Base-by-base conservation (phyloP, 179 eudicot species). In the Camellia oleifera region DNA sequence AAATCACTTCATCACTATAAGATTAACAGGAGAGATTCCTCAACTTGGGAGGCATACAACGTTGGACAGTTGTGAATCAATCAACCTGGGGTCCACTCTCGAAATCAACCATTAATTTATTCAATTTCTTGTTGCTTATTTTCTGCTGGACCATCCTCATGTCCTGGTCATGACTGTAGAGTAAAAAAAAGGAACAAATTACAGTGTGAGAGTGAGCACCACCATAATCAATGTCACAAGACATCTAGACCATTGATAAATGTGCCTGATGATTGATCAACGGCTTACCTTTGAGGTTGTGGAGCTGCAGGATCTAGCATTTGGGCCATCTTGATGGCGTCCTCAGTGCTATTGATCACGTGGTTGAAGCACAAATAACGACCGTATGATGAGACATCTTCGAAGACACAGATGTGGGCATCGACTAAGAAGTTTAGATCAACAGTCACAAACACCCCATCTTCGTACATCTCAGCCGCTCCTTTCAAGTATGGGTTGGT, bases 381-480 rank as follows among this genome's bases (percentile, higher is more conserved):
- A 13, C 94, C 94, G 75, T 88, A 89, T 9, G 91, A 74, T 6
- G 92, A 88, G 61, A 88, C 78, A 15, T 91, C 92, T 82, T 89
- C 91, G 40, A 82, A 89, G 10, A 88, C 86, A 23, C 77, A 88
- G 15, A 89, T 48, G 53, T 86, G 90, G 3, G 94, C 87, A 45
- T 88, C 89, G 5, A 88, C 89, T 76, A 88, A 75, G 78, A 84
- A 88, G 2, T 82, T 69, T 23, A 90, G 78, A 88, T 88, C 90
- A 1, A 85, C 92, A 23, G 91, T 84, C 42, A 87, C 92, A 0
- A 91, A 63, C 5, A 89, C 90, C 4, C 94, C 94, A 53, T 89
- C 91, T 80, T 89, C 84, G 66, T 91, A 89, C 94, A 91, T 91
- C 84, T 91, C 94, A 66, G 92, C 94, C 60, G 94, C 92, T 72